Conservation (phyloP, 2,329 filamentous ascomycete genomes). For the Cercospora sp. region DNA sequence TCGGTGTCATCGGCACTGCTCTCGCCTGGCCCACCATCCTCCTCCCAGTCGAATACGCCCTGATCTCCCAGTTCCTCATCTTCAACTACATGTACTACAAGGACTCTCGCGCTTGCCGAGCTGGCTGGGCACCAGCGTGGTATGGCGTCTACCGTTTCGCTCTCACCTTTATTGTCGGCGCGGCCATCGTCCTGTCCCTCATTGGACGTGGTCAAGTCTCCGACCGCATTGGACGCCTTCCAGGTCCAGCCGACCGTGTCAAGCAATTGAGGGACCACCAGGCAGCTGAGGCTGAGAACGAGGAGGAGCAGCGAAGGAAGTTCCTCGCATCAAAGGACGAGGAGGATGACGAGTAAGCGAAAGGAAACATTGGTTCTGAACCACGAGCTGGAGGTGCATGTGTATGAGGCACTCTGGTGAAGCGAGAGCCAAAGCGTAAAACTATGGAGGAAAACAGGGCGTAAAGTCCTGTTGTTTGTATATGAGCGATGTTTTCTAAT, state of each 20-base stretch:
- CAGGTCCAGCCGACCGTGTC: constrained; percentile 50
- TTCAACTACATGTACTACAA: constrained; percentile 86
- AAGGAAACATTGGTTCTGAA: neutral
- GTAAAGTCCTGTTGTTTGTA: neutral
- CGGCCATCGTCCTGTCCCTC: constrained; percentile 75
- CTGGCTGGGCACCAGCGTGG: constrained; percentile 81
- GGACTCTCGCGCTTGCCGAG: constrained; percentile 69
- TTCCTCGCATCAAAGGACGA: constrained; percentile 35
- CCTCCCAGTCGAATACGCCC: constrained; percentile 78
- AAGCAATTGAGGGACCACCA: constrained; percentile 49
- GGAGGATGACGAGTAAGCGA: constrained; percentile 32
- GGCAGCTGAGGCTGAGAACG: constrained; percentile 32
- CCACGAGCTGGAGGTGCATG: neutral
- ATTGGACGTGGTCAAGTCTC: constrained; percentile 78
- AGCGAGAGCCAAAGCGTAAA: neutral
- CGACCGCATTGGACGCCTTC: constrained; percentile 52
- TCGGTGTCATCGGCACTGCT: constrained; percentile 75
- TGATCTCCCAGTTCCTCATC: constrained; percentile 81
- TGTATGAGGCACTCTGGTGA: neutral
- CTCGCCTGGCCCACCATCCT: constrained; percentile 88
- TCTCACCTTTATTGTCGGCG: constrained; percentile 83
- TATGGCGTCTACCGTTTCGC: constrained; percentile 89
- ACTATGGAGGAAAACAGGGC: neutral
- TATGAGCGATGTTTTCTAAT: neutral
- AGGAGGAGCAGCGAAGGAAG: constrained; percentile 37